Percentiles rank a stretch among this genome's conserved stretches.
These are phyloP conservation scores for Sphaerulina populicola DNA, from an alignment of 2,329 filamentous ascomycete genomes.

Conservation along the genomic window DNA sequence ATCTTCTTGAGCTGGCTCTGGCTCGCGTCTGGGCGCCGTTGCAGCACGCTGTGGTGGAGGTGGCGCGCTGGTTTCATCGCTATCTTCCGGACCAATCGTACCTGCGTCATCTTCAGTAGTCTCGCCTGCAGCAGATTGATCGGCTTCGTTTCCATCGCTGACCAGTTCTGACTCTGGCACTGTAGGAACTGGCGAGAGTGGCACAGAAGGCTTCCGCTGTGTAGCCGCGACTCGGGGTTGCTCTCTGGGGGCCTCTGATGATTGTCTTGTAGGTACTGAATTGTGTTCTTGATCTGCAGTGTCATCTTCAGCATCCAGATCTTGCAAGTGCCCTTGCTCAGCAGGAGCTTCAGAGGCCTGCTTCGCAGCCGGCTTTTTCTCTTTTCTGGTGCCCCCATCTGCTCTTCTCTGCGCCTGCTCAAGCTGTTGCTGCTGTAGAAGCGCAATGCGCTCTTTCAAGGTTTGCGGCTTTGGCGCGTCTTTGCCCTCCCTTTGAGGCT, in stretches of 20 bases:
- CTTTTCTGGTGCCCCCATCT: conserved; percentile 69
- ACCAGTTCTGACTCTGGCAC: conserved; percentile 45
- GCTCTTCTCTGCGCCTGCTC: conserved; percentile 79
- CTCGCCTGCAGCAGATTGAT: conserved; percentile 56
- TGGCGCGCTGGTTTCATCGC: conserved; percentile 51
- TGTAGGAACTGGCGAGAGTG: conserved; percentile 30
- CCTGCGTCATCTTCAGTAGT: conserved; percentile 54
- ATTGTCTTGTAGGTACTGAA: conserved; percentile 32
- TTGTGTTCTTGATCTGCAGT: conserved; percentile 20
- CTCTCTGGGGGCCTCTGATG: conserved; percentile 33
- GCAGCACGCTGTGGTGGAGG: conserved; percentile 37
- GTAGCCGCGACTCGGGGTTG: conserved; percentile 33
- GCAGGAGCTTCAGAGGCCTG: conserved; percentile 51
- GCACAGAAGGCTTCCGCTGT: conserved; percentile 33
- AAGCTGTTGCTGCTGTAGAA: conserved; percentile 86
- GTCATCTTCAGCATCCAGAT: conserved; percentile 34
- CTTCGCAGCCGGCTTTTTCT: conserved; percentile 57
- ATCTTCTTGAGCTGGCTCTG: conserved; percentile 45
- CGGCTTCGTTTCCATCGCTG: conserved; percentile 58
- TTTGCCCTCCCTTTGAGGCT: conserved; percentile 51
- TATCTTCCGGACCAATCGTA: conserved; percentile 63
- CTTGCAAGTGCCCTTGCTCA: conserved; percentile 28
- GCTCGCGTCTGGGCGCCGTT: conserved; percentile 32
- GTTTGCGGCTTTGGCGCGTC: conserved; percentile 87
- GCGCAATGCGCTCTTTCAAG: conserved; percentile 87